A percentile compares a stretch with the other conserved stretches of the same genome.
phyloP scores from a whole-genome alignment of 768 basidiomycete species.

The Grammothele lineata region DNA sequence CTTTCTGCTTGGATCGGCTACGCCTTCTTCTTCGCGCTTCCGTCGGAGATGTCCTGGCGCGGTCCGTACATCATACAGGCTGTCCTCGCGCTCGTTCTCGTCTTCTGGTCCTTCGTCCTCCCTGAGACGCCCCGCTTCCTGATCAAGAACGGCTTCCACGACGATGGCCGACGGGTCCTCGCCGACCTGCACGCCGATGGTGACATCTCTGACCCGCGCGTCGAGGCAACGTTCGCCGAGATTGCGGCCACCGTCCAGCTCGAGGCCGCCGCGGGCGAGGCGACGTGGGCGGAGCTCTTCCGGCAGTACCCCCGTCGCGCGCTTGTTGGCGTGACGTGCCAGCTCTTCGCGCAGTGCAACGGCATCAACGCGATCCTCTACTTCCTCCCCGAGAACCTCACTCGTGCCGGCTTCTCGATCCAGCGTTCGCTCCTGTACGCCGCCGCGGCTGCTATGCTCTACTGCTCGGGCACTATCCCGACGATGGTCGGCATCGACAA shows the following conservation, averaged over 20 bases:
- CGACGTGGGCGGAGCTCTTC: constrained; percentile 46
- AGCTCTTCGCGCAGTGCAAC: constrained; percentile 50
- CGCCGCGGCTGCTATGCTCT: constrained; percentile 43
- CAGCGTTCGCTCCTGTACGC: constrained; percentile 42
- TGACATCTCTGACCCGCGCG: constrained; percentile 37
- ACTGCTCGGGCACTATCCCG: constrained; percentile 47
- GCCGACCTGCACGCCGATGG: constrained; percentile 56
- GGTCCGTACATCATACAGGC: constrained; percentile 54
- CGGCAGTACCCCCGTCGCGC: constrained; percentile 45
- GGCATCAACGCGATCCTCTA: constrained; percentile 57
- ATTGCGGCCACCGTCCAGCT: constrained; percentile 37
- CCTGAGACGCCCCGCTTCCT: constrained; percentile 55
- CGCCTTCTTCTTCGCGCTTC: constrained; percentile 43
- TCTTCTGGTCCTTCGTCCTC: constrained; percentile 43
- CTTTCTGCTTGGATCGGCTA: constrained; percentile 47
- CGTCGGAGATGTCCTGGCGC: constrained; percentile 48
- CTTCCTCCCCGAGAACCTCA: constrained; percentile 50
- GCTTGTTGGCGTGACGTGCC: constrained; percentile 49
- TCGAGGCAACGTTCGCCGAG: constrained; percentile 41
- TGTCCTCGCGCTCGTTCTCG: constrained; percentile 42
- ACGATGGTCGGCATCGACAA: constrained; percentile 51
- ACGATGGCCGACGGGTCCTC: constrained; percentile 46
- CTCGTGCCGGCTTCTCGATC: constrained; percentile 44
- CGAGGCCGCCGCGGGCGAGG: constrained; percentile 37
- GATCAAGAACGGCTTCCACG: constrained; percentile 46